phyloP scores from a whole-genome alignment of 2,329 filamentous ascomycete genomes.

The Penicillium freii region DNA sequence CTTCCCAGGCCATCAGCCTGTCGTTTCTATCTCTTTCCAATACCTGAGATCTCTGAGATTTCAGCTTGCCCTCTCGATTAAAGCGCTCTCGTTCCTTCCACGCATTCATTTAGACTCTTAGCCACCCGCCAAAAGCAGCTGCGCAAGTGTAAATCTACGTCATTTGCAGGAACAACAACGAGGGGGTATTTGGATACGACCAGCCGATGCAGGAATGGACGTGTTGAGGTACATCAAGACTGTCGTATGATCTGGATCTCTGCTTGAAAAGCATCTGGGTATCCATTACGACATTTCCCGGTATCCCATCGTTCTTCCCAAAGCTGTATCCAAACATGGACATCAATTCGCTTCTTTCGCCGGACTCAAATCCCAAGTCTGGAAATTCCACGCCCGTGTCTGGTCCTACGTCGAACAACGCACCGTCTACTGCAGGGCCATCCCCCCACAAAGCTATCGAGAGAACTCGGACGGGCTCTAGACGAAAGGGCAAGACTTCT shows the following conservation, averaged over 20 bases:
- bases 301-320: conserved; percentile 9
- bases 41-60: conserved; percentile 1
- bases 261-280: conserved; percentile 20
- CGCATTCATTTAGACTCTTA: background rate
- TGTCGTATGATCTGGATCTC: conserved; percentile 30
- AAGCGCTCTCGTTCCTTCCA: conserved; percentile 4
- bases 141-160: conserved; percentile 11
- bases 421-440: conserved; percentile 25
- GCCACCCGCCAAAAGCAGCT: background rate
- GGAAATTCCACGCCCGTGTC: conserved; percentile 34
- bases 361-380: conserved; percentile 42
- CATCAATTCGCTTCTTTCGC: conserved; percentile 48
- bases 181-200: conserved; percentile 23
- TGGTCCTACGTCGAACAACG: conserved; percentile 28
- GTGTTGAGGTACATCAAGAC: conserved; percentile 32
- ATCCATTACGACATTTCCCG: conserved; percentile 13
- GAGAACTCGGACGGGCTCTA: conserved; percentile 35
- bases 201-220: conserved; percentile 37
- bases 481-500: conserved; percentile 37
- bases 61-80: conserved; percentile 12
- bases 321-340: conserved; percentile 38
- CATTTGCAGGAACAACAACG: conserved; percentile 10
- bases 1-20: conserved; percentile 20
- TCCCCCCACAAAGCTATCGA: conserved; percentile 40
- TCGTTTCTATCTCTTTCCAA: conserved; percentile 10